phyloP scores from a whole-genome alignment of 108 stramenopile genomes.

The Cyclotella choctawhatcheeana region DNA sequence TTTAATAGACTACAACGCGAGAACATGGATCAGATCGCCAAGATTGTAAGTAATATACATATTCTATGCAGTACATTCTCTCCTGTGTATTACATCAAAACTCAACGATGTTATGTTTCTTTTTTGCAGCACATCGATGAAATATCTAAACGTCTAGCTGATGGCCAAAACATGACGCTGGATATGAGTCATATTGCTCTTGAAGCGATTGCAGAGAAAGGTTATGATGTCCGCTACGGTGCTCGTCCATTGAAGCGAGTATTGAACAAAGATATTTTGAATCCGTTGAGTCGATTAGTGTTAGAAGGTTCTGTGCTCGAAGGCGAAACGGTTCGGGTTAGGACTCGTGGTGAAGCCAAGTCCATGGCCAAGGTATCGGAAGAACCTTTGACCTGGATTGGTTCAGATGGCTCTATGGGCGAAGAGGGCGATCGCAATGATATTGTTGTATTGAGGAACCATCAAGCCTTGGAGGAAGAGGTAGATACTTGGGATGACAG shows the following conservation, averaged over 20 bases:
- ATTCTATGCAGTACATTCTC: too few relatives aligned
- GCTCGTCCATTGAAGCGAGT: conserved; percentile 94
- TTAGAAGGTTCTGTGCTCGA: conserved; percentile 70
- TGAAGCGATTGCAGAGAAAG: conserved; percentile 67
- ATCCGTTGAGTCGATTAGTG: conserved; percentile 76
- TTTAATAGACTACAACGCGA: conserved; percentile 80
- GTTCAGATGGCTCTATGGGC: conserved; percentile 26
- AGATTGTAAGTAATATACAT: too few relatives aligned
- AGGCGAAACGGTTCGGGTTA: conserved; percentile 69
- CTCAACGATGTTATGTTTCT: too few relatives aligned
- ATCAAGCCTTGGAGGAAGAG: conserved; percentile 3
- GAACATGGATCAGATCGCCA: conserved; percentile 71
- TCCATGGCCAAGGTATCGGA: conserved; percentile 38
- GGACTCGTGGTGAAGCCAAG: conserved; percentile 72
- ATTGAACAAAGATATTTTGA: conserved; percentile 88
- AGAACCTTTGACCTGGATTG: conserved; percentile 58
- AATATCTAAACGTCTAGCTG: conserved; percentile 63
- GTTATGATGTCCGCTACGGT: conserved; percentile 92
- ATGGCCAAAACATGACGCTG: conserved; percentile 68
- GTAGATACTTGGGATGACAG: conserved; percentile 55
- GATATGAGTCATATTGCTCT: conserved; percentile 64
- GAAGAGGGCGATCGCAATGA: conserved; percentile 65
- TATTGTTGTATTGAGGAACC: conserved; percentile 72
- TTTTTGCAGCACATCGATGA: conserved; percentile 64
- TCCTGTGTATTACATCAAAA: too few relatives aligned